Conservation (phyloP, 2,329 filamentous ascomycete genomes). For the Pseudopithomyces maydicus region DNA sequence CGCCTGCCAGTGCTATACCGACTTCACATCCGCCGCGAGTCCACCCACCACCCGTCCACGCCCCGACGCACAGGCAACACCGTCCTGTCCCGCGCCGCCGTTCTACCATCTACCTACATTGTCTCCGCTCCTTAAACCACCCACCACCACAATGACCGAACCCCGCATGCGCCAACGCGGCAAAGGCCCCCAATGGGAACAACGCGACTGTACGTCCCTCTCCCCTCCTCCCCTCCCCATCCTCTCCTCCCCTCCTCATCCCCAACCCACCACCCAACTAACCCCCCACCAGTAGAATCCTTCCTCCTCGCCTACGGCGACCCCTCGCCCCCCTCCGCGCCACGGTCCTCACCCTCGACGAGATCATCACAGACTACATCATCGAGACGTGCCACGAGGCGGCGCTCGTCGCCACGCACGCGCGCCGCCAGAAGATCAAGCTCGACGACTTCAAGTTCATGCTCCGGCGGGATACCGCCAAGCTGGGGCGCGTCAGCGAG, state of each 20-base stretch:
- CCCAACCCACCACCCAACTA: neutral
- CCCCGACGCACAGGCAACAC: no score
- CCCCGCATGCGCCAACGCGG: conserved; percentile 54
- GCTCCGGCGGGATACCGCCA: conserved; percentile 80
- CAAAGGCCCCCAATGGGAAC: conserved; percentile 54
- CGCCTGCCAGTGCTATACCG: no score
- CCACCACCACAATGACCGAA: conserved; percentile 49
- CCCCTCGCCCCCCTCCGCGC: conserved; percentile 75
- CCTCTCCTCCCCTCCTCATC: neutral
- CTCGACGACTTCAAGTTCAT: conserved; percentile 98
- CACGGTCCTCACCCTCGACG: conserved; percentile 86
- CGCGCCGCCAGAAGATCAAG: conserved; percentile 94
- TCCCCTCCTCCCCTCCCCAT: neutral
- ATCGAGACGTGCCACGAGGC: conserved; percentile 92
- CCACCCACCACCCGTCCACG: no score
- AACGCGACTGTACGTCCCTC: conserved; percentile 44
- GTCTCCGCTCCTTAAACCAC: no score
- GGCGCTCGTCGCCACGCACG: conserved; percentile 81
- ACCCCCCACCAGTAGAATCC: conserved; percentile 63
- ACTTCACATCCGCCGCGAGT: no score
- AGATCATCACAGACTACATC: conserved; percentile 92
- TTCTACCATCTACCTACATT: no score
- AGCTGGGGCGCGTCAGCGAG: conserved; percentile 88
- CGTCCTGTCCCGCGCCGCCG: no score
- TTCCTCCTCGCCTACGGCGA: conserved; percentile 84